Evolutionary conservation across 768 basidiomycete species (phyloP).

Genomic region (Leccinum barrowsii): DNA sequence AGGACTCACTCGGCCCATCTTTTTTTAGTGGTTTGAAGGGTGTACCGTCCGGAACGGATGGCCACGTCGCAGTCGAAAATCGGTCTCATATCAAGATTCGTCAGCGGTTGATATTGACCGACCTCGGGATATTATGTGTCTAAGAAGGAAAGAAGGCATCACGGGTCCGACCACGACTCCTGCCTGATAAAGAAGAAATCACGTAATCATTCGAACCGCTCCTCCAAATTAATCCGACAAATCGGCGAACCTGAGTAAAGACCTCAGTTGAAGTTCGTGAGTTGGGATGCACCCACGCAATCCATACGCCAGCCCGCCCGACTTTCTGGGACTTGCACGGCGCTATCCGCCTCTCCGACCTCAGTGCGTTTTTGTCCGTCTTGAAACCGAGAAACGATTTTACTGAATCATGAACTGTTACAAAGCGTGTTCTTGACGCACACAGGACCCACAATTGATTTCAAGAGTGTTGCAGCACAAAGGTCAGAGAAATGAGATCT

Average conservation of each 20-base stretch:
- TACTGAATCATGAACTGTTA: conserved; percentile 2
- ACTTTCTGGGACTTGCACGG: conserved; percentile 59
- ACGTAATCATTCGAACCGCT: not conserved
- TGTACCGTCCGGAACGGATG: no score
- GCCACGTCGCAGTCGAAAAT: no score
- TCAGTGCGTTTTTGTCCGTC: conserved; percentile 39
- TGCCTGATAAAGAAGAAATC: not conserved
- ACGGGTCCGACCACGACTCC: not conserved
- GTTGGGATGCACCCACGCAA: not conserved
- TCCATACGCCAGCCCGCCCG: conserved; percentile 43
- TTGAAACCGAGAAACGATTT: not conserved
- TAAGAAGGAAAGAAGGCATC: not conserved
- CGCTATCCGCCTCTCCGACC: conserved; percentile 53
- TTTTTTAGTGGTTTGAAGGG: no score
- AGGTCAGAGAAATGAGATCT: conserved; percentile 40
- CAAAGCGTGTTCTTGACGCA: conserved; percentile 24
- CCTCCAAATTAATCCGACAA: not conserved
- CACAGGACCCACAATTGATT: conserved; percentile 57
- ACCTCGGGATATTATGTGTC: not conserved
- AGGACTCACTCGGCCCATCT: no score
- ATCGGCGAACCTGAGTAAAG: not conserved
- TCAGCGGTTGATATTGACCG: not conserved
- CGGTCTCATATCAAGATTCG: not conserved
- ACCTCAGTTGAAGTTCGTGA: not conserved
- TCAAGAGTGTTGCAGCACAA: conserved; percentile 66